Evolutionary conservation across 352 stramenopile genomes (phyloP).

Genomic region (Pythium myriotylum): DNA sequence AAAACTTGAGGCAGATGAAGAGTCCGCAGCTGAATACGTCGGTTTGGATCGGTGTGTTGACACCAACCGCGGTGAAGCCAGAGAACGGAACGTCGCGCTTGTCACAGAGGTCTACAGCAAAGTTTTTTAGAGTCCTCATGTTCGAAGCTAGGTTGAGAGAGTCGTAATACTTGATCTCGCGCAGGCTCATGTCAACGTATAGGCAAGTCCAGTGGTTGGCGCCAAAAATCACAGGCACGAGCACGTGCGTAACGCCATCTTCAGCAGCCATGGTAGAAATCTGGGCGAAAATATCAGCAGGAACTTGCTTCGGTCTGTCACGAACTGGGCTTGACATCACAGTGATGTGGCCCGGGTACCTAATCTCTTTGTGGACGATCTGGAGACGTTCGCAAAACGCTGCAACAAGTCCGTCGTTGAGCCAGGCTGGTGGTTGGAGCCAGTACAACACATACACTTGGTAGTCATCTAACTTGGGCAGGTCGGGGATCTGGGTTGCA

Average conservation of each 20-base stretch:
- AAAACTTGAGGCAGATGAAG: conserved; percentile 7
- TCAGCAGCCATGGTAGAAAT: neutral
- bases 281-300: neutral
- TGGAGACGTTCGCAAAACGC: neutral
- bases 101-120: neutral
- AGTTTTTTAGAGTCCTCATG: neutral
- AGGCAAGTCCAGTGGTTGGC: neutral
- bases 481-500: neutral
- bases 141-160: neutral
- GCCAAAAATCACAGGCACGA: conserved; percentile 2
- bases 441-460: no score
- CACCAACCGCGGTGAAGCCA: neutral
- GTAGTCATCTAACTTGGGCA: no score
- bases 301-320: neutral
- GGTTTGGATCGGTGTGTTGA: neutral
- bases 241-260: neutral
- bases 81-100: neutral
- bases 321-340: neutral
- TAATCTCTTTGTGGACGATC: neutral
- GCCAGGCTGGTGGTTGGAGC: neutral
- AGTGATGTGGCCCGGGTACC: neutral
- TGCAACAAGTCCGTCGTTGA: neutral
- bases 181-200: neutral
- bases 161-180: conserved; percentile 2
- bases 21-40: conserved; percentile 7